A percentile compares a stretch with the other conserved stretches of the same genome.
Evolutionary conservation across 148 eudicot species (phyloP).

Genomic region (Amaranthus palmeri): DNA sequence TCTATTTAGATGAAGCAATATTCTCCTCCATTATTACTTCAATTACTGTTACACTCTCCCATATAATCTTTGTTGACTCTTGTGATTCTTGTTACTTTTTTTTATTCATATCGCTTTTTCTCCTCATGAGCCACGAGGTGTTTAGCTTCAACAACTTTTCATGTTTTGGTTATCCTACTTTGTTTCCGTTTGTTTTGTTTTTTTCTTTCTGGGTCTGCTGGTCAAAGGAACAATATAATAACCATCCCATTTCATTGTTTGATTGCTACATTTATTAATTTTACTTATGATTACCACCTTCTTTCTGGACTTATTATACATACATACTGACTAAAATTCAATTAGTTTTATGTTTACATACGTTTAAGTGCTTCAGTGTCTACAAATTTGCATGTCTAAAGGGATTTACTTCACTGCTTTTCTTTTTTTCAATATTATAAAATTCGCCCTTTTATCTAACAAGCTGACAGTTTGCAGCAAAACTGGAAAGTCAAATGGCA

Average conservation of each 20-base stretch:
- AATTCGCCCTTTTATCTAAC: conserved; percentile 22
- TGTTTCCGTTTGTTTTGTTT: neutral
- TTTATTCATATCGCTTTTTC: neutral
- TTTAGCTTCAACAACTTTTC: neutral
- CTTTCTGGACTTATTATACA: neutral
- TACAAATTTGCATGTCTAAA: conserved; percentile 8
- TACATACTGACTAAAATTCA: neutral
- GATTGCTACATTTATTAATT: neutral
- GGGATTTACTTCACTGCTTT: neutral
- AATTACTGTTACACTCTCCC: neutral
- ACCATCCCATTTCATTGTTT: neutral
- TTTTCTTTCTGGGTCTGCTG: neutral
- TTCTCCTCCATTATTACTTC: neutral
- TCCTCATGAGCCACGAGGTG: neutral
- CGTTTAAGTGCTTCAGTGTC: neutral
- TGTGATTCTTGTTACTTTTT: neutral
- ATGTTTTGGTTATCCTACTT: neutral
- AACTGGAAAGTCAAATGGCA: conserved; percentile 97
- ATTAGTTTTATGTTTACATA: neutral
- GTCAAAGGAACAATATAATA: too few relatives aligned
- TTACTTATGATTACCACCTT: neutral
- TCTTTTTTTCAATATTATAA: neutral
- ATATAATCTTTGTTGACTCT: neutral
- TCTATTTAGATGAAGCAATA: neutral
- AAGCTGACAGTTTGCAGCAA: conserved; percentile 75